phyloP scores from a whole-genome alignment of 2,329 filamentous ascomycete species.

The Triangularia setosa region DNA sequence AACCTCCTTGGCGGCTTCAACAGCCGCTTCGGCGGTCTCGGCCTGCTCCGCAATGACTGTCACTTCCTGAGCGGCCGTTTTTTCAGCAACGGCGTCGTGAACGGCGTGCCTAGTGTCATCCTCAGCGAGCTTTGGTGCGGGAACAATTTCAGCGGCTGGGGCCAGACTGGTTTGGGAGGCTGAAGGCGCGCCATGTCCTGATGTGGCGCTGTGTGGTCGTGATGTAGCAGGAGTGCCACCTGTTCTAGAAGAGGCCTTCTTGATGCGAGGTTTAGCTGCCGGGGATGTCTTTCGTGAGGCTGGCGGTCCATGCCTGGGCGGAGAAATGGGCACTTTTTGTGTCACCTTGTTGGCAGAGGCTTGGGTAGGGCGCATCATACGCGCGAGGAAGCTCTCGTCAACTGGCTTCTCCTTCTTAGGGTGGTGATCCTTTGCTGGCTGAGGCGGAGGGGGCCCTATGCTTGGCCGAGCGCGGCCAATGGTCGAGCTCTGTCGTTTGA shows the following conservation, averaged over 20 bases:
- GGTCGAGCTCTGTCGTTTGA: constrained; percentile 45
- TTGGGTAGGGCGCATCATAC: constrained; percentile 76
- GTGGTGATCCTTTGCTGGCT: constrained; percentile 45
- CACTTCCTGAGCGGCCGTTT: constrained; percentile 19
- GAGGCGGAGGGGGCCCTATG: constrained; percentile 57
- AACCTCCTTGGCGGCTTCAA: constrained; percentile 17
- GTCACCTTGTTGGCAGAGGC: constrained; percentile 63
- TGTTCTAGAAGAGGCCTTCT: constrained; percentile 13
- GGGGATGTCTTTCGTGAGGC: constrained; percentile 23
- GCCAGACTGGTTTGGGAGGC: constrained; percentile 20
- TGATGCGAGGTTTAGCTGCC: constrained; percentile 9
- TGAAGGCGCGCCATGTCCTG: background rate
- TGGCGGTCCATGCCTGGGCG: constrained; percentile 40
- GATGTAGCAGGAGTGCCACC: background rate
- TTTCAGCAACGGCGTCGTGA: background rate
- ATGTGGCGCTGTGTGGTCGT: constrained; percentile 1
- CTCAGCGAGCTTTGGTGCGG: background rate
- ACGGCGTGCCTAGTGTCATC: background rate
- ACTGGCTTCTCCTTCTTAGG: constrained; percentile 52
- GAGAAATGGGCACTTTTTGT: constrained; percentile 55
- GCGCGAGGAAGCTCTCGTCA: constrained; percentile 70
- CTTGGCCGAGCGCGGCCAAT: constrained; percentile 47
- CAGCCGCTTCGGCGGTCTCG: constrained; percentile 23
- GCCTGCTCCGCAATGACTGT: constrained; percentile 24
- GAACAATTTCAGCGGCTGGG: constrained; percentile 12